Evolutionary conservation across 768 basidiomycete species (phyloP).

Genomic region (Auricularia heimuer): DNA sequence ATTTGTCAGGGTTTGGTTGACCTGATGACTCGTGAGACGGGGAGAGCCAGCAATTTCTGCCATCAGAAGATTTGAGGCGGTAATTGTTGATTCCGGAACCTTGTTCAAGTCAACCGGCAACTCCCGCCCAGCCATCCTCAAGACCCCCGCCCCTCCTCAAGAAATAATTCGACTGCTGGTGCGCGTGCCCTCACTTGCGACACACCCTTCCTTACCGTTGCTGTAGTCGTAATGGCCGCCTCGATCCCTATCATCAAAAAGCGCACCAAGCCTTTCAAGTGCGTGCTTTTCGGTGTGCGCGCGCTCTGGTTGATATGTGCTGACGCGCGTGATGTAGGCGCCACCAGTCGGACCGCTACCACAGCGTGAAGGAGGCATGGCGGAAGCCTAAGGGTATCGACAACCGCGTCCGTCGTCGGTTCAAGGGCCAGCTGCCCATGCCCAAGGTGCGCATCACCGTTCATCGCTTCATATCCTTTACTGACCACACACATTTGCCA

Average conservation of each 20-base stretch:
- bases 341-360: conserved; percentile 98
- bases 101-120: too few species aligned
- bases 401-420: conserved; percentile 90
- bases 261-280: conserved; percentile 97
- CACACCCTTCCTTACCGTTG: too few species aligned
- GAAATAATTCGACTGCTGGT: too few species aligned
- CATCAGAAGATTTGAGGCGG: too few species aligned
- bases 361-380: conserved; percentile 96
- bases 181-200: too few species aligned
- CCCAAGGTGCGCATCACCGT: conserved; percentile 62
- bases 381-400: conserved; percentile 99
- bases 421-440: conserved; percentile 95
- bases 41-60: too few species aligned
- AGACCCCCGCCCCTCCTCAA: too few species aligned
- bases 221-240: conserved; percentile 28
- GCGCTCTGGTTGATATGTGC: conserved; percentile 11
- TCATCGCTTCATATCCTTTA: conserved; percentile 1
- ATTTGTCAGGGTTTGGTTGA: too few species aligned
- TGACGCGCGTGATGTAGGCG: conserved; percentile 42
- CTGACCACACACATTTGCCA: not conserved
- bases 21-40: too few species aligned
- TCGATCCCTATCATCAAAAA: conserved; percentile 83
- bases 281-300: conserved; percentile 2
- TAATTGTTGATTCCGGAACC: too few species aligned
- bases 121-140: too few species aligned